These are phyloP conservation scores for Trypethelium eluteriae DNA, from an alignment of 495 filamentous ascomycete species.

Conservation along the genomic window DNA sequence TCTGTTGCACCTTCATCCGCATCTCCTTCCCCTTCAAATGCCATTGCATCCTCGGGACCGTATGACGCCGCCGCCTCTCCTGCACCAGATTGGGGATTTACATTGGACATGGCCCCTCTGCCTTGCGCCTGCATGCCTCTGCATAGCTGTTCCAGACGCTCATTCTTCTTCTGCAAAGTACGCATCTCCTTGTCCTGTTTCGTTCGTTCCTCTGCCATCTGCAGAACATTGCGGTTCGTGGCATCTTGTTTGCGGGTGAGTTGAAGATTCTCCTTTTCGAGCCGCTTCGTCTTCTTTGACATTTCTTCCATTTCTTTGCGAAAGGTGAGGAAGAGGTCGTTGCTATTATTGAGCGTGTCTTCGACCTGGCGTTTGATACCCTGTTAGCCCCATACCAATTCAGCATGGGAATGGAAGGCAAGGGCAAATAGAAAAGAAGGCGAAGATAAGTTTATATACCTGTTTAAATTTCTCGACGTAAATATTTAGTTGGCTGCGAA, in stretches of 20 bases:
- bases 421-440: background rate
- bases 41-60: conserved; percentile 35
- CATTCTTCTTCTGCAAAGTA: conserved; percentile 70
- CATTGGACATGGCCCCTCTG: conserved; percentile 41
- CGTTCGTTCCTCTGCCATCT: conserved; percentile 95
- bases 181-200: conserved; percentile 30
- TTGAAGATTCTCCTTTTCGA: conserved; percentile 92
- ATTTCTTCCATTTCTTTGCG: conserved; percentile 99
- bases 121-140: conserved; percentile 91
- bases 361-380: conserved; percentile 60
- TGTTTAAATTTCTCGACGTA: conserved; percentile 99
- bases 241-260: conserved; percentile 88
- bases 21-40: conserved; percentile 33
- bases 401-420: conserved; percentile 12
- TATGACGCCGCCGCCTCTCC: conserved; percentile 46
- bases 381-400: conserved; percentile 11
- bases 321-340: conserved; percentile 96
- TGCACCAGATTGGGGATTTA: conserved; percentile 38
- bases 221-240: conserved; percentile 88
- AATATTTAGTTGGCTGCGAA: conserved; percentile 91
- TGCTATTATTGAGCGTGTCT: conserved; percentile 97
- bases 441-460: conserved; percentile 44
- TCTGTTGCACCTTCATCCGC: conserved; percentile 56
- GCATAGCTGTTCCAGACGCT: conserved; percentile 86
- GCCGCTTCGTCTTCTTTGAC: conserved; percentile 96